Percentiles rank a stretch among this genome's conserved stretches.
Evolutionary conservation across 768 basidiomycete genomes (phyloP).

Genomic region (Sporobolomyces phaffii): DNA sequence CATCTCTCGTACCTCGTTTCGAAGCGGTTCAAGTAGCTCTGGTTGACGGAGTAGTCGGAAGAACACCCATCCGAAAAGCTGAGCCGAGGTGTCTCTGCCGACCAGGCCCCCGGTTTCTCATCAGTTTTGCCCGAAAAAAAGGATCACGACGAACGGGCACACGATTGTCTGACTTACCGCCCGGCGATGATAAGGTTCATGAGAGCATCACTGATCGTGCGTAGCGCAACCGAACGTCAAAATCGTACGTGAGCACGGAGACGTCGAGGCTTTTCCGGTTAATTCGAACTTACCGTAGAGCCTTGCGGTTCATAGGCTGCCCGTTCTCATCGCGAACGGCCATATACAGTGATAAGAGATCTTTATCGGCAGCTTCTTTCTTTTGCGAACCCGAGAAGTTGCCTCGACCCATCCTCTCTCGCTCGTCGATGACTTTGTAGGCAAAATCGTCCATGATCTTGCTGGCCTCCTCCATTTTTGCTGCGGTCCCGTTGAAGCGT

Average conservation of each 20-base stretch:
- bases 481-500: background rate
- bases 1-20: background rate
- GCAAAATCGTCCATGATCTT: conserved; percentile 25
- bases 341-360: conserved; percentile 22
- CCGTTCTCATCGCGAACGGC: conserved; percentile 18
- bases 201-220: conserved; percentile 8
- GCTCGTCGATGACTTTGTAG: conserved; percentile 22
- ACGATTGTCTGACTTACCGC: no score
- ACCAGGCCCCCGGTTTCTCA: no score
- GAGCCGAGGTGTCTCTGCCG: conserved; percentile 23
- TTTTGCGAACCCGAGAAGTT: conserved; percentile 4
- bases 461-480: background rate
- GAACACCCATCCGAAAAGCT: conserved; percentile 17
- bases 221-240: background rate
- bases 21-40: background rate
- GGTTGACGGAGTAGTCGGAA: conserved; percentile 12
- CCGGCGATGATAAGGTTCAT: conserved; percentile 33
- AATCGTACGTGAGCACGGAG: no score
- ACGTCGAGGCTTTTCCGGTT: background rate
- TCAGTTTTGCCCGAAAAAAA: background rate
- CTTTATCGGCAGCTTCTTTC: conserved; percentile 3
- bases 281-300: conserved; percentile 6
- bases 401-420: conserved; percentile 9
- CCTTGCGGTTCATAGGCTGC: background rate
- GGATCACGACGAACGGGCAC: no score